Conservation (phyloP, 2,329 filamentous ascomycete genomes). For the Arthrobotrys pseudoclavata region DNA sequence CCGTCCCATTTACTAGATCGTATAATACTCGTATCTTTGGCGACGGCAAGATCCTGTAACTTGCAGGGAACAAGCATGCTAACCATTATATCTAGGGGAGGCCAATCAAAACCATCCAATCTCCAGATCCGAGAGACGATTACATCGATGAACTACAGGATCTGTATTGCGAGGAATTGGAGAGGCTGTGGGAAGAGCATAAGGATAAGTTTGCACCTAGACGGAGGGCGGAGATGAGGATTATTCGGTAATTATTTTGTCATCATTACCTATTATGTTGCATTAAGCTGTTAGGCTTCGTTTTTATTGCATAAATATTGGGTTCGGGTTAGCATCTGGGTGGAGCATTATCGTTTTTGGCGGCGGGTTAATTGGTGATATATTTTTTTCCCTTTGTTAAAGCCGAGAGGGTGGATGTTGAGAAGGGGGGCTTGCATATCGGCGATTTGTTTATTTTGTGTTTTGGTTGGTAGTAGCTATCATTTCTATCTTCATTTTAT, state of each 20-base stretch:
- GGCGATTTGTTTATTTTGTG: background rate
- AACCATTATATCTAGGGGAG: slow-evolving; percentile 40
- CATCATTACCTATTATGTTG: slow-evolving; percentile 8
- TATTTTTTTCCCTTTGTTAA: slow-evolving; percentile 5
- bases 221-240: slow-evolving; percentile 76
- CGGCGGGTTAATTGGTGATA: slow-evolving; percentile 2
- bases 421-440: background rate
- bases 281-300: background rate
- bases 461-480: background rate
- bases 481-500: background rate
- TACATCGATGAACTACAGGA: slow-evolving; percentile 86
- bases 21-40: slow-evolving; percentile 70
- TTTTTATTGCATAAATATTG: slow-evolving; percentile 12
- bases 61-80: slow-evolving; percentile 20
- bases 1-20: background rate
- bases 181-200: slow-evolving; percentile 80
- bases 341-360: slow-evolving; percentile 5
- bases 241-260: slow-evolving; percentile 71
- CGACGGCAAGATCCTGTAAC: background rate
- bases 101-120: slow-evolving; percentile 73
- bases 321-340: background rate
- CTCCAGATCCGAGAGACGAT: slow-evolving; percentile 76
- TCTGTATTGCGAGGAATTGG: slow-evolving; percentile 81
- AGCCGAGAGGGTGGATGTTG: background rate
- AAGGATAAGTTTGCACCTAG: slow-evolving; percentile 80